Evolutionary conservation across 176 grass and related monocot genomes (phyloP), one percentile per base, ranked within the genome.

Genomic region (Oryza glumipatula): DNA sequence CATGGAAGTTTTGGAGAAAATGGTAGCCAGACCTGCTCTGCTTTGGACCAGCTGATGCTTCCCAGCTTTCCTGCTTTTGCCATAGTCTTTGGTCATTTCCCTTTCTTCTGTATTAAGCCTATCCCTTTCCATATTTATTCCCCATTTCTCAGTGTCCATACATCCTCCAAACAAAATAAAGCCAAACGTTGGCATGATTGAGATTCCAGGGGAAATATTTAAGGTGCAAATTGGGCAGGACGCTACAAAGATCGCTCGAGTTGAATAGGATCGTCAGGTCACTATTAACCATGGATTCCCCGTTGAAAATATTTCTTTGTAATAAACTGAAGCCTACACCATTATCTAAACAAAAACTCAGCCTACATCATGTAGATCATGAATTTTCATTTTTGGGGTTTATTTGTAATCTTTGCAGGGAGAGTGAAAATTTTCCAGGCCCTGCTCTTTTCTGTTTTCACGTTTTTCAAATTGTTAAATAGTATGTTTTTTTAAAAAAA

Each of bases 11-110:
- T 26, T 6, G 48, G 23, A 68, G 39, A 26, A 82, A 76, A 77
- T 77, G 83, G 65, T 39, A 39, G 38, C 38, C 38, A 39, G 38
- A 39, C 6, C 79, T 63, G 43, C 28, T n/a, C 19, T 60, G 58
- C 58, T 23, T 35, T 78, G 84, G 80, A 79, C 74, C 84, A 78
- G 83, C 11, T 9, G 79, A 90, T 83, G 79, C 68, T 65, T 76
- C 38, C 38, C 38, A 39, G 38, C 38, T 39, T 39, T 39, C 71
- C 78, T 35, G 23, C 73, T 67, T 82, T 38, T 17, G 6, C 11
- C 10, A 36, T 36, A 13, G 23, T 49, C 28, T 67, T 33, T 1
- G n/a, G 81, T 52, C 21, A 22, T 79, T 70, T 80, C 44, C 9
- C 38, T 60, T 15, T 24, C 67, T 77, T 86, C 51, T 8, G 33